A percentile compares a stretch with the other conserved stretches of the same genome.
Evolutionary conservation across 495 filamentous ascomycete genomes (phyloP).

Genomic region (Terfezia claveryi): DNA sequence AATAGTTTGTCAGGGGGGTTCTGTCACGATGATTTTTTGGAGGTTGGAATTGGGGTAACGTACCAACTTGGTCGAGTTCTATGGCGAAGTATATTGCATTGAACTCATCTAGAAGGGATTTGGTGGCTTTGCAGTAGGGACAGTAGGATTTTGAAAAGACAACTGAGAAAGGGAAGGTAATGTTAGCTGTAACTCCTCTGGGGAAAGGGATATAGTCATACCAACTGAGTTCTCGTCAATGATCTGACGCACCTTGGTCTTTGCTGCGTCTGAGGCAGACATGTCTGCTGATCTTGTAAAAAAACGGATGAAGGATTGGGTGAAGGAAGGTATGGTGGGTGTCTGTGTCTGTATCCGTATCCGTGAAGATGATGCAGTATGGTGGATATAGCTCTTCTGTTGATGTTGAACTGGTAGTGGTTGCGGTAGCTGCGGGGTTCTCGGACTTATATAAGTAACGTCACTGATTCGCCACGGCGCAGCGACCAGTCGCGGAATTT

Average conservation of each 20-base stretch:
- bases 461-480: no score
- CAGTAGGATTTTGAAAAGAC: slow-evolving; percentile 95
- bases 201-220: slow-evolving; percentile 24
- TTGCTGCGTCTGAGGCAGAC: slow-evolving; percentile 41
- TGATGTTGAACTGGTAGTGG: no score
- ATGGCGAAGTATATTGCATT: slow-evolving; percentile 52
- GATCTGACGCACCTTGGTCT: slow-evolving; percentile 61
- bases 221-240: slow-evolving; percentile 85
- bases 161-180: slow-evolving; percentile 25
- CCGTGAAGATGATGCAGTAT: no score
- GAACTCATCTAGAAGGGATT: slow-evolving; percentile 42
- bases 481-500: no score
- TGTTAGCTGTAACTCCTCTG: no score
- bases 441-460: no score
- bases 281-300: slow-evolving; percentile 39
- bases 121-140: slow-evolving; percentile 75
- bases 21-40: neutral
- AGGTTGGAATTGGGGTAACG: slow-evolving; percentile 16
- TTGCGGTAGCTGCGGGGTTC: no score
- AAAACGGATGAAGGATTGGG: slow-evolving; percentile 31
- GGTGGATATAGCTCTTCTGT: no score
- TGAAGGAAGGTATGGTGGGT: neutral
- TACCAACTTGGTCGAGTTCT: slow-evolving; percentile 71
- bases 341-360: slow-evolving; percentile 1
- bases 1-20: neutral